Evolutionary conservation across 257 asterid genomes (phyloP), one percentile per base, ranked within the genome.

Genomic region (Solanum sejunctum): DNA sequence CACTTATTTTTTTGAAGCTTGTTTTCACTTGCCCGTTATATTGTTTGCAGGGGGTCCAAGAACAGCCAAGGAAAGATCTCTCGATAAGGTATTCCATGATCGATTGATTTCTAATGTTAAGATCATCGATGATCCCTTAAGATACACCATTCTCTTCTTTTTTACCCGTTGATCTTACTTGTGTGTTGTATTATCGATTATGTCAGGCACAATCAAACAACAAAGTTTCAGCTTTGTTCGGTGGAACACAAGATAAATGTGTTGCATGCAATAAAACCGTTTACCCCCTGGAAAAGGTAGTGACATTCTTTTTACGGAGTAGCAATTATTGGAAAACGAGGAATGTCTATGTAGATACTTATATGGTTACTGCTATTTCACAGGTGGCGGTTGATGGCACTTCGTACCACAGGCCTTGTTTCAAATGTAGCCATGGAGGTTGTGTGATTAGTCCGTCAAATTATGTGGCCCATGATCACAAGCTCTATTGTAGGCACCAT

Each of bases 341-440:
- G 1, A 67, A 36, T 13, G 0, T 32, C 13, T 64, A 23, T 0
- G 26, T 57, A 57, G 26, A 58, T 49, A 9, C 82, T 77, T 51
- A 82, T 0, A 21, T 2, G 9, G 12, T 60, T 28, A 10, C 9
- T 20, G 75, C 23, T 82, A 58, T 82, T 61, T 43, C 80, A 60
- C 61, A 93, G 98, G 98, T 95, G 9, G 93, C 94, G 6, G 98
- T 93, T 43, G 98, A 95, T 88, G 97, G 97, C 45, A 86, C 82
- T 51, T 92, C 93, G 2, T 93, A 95, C 87, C 98, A 95, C 17
- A 92, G 85, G 87, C 58, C 89, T 16, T 95, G 98, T 83, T 95
- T 95, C 92, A 93, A 87, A 91, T 95, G 98, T 78, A 89, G 92
- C 87, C 94, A 93, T 1, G 97, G 97, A 0, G 97, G 98, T 12